A percentile compares a stretch with the other conserved stretches of the same genome.
These are phyloP conservation scores for Brassica rapa DNA, from an alignment of 345 rosid genomes.

Conservation along the genomic window DNA sequence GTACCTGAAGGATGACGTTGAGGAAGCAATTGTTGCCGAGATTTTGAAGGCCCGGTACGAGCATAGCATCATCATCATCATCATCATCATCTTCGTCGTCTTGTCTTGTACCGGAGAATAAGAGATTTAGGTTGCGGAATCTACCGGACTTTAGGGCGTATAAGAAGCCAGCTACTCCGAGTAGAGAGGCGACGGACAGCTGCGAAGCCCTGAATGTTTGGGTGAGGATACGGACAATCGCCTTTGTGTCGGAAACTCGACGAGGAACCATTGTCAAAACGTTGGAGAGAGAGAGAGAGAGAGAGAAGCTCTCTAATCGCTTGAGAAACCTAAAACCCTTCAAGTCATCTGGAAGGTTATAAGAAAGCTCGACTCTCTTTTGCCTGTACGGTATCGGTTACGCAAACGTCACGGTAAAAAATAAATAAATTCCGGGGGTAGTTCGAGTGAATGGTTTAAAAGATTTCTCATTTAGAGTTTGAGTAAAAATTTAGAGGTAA, in stretches of 20 bases:
- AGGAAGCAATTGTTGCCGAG: constrained; percentile 84
- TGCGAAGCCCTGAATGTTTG: constrained; percentile 37
- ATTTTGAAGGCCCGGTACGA: constrained; percentile 80
- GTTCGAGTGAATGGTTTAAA: too few species aligned
- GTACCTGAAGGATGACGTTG: constrained; percentile 84
- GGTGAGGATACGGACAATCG: constrained; percentile 19
- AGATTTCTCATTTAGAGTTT: too few species aligned
- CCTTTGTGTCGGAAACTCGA: constrained; percentile 17
- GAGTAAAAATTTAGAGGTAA: too few species aligned
- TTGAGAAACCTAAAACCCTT: neutral
- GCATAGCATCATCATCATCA: constrained; percentile 34
- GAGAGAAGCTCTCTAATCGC: neutral
- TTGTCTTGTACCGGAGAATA: constrained; percentile 27
- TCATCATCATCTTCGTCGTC: constrained; percentile 37
- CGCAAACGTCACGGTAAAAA: neutral
- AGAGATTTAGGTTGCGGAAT: constrained; percentile 44
- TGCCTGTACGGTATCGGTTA: neutral
- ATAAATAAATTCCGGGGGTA: neutral
- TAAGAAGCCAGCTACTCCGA: constrained; percentile 58
- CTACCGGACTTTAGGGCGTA: constrained; percentile 40
- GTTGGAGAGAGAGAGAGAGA: too few species aligned
- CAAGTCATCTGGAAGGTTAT: neutral
- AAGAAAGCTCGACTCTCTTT: neutral
- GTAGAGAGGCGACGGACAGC: constrained; percentile 46
- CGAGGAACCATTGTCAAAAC: constrained; percentile 4